Evolutionary conservation across 139 green algal species (phyloP).

Genomic region (Coccomyxa sp.): DNA sequence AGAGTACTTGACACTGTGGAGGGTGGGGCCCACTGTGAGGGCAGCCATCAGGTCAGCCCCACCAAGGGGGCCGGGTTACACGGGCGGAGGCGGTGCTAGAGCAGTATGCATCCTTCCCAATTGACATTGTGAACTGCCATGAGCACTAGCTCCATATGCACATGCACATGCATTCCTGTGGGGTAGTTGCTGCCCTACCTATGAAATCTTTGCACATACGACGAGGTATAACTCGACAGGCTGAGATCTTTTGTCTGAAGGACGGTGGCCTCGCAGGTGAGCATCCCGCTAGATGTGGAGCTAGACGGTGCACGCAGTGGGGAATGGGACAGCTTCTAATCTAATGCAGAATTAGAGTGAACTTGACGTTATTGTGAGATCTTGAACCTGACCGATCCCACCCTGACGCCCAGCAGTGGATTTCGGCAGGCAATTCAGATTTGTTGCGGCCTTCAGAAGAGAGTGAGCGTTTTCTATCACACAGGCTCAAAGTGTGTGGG

Average conservation of each 20-base stretch:
- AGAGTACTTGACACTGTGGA: constrained; percentile 40
- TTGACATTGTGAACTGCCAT: background rate
- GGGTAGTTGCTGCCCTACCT: background rate
- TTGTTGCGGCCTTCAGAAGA: too few relatives aligned
- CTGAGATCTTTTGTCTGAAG: background rate
- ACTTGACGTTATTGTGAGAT: too few relatives aligned
- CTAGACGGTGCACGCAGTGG: constrained; percentile 1
- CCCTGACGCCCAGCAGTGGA: too few relatives aligned
- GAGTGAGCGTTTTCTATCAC: too few relatives aligned
- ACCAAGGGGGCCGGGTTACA: constrained; percentile 27
- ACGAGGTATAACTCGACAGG: background rate
- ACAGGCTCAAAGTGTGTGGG: too few relatives aligned
- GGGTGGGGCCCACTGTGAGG: constrained; percentile 26
- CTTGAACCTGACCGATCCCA: too few relatives aligned
- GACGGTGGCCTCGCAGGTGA: constrained; percentile 2
- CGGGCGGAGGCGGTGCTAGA: constrained; percentile 20
- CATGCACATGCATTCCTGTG: background rate
- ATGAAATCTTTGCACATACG: background rate
- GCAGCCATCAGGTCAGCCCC: constrained; percentile 23
- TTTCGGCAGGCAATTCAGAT: too few relatives aligned
- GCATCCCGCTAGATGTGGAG: constrained; percentile 32
- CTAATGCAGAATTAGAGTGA: background rate
- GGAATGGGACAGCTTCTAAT: constrained; percentile 1
- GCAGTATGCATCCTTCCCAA: background rate
- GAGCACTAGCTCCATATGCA: background rate